phyloP scores from a whole-genome alignment of 106 monocot genomes.

The Xerophyta viscosa region DNA sequence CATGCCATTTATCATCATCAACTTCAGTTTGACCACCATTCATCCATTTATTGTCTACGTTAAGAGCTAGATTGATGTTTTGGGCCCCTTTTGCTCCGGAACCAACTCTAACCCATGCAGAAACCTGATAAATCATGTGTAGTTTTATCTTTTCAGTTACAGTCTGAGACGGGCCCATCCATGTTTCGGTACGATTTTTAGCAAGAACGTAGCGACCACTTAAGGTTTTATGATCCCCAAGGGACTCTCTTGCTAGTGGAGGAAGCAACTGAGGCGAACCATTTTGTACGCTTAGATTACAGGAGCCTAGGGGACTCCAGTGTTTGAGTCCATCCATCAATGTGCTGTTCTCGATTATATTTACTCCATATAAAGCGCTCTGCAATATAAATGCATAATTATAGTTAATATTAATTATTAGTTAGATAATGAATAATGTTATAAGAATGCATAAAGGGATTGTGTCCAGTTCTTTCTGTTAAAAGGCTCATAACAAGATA shows the following conservation, averaged over 20 bases:
- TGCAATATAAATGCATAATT: constrained; percentile 20
- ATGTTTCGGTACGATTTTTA: constrained; percentile 51
- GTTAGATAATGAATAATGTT: too few species aligned
- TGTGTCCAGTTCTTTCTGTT: too few species aligned
- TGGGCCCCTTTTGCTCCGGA: constrained; percentile 37
- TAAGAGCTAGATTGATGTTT: constrained; percentile 63
- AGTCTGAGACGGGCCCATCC: constrained; percentile 91
- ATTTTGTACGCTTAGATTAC: constrained; percentile 36
- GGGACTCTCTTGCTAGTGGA: constrained; percentile 28
- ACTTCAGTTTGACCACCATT: constrained; percentile 79
- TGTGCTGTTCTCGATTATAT: constrained; percentile 63
- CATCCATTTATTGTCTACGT: constrained; percentile 67
- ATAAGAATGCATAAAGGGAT: too few species aligned
- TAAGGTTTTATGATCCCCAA: constrained; percentile 23
- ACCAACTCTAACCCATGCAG: constrained; percentile 78
- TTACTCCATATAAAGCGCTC: constrained; percentile 64
- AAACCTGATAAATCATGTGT: constrained; percentile 61
- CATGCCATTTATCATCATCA: constrained; percentile 53
- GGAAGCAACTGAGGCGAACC: constrained; percentile 52
- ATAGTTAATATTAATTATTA: too few species aligned
- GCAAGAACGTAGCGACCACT: constrained; percentile 44
- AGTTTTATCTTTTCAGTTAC: constrained; percentile 58
- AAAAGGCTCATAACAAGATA: too few species aligned
- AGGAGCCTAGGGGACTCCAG: constrained; percentile 79
- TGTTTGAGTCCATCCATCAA: constrained; percentile 47